These are phyloP conservation scores for Aspergillus sojae DNA, from an alignment of 2,329 filamentous ascomycete genomes.

Conservation along the genomic window DNA sequence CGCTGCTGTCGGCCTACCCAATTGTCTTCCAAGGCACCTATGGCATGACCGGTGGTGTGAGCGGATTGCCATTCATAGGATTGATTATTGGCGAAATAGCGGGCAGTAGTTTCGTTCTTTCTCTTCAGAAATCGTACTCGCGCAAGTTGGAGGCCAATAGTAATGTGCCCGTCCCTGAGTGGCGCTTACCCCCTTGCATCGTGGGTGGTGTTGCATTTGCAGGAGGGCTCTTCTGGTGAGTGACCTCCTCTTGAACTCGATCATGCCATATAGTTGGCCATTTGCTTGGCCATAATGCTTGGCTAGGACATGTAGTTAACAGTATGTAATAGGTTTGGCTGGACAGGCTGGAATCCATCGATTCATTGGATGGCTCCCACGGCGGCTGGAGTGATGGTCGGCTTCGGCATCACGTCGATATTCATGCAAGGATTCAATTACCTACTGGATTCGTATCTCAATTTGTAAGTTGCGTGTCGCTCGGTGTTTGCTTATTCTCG, in stretches of 20 bases:
- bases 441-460: slow-evolving; percentile 23
- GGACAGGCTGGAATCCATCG: slow-evolving; percentile 22
- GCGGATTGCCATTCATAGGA: slow-evolving; percentile 24
- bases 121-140: slow-evolving; percentile 18
- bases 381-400: slow-evolving; percentile 22
- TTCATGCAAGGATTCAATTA: slow-evolving; percentile 30
- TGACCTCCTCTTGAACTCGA: neutral
- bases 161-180: slow-evolving; percentile 25
- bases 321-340: slow-evolving; percentile 25
- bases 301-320: neutral
- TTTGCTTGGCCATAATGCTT: neutral
- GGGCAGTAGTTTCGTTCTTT: slow-evolving; percentile 21
- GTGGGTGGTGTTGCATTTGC: slow-evolving; percentile 25
- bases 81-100: slow-evolving; percentile 24
- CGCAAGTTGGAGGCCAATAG: slow-evolving; percentile 23
- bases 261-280: neutral
- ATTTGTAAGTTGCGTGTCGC: slow-evolving; percentile 17
- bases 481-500: neutral
- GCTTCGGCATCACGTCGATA: slow-evolving; percentile 28
- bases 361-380: slow-evolving; percentile 30
- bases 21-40: slow-evolving; percentile 23
- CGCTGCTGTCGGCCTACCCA: slow-evolving; percentile 25
- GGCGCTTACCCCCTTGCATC: slow-evolving; percentile 27
- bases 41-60: slow-evolving; percentile 18
- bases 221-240: slow-evolving; percentile 21